Base-by-base conservation (phyloP, 495 filamentous ascomycete species). In the Daldinia grandis region DNA sequence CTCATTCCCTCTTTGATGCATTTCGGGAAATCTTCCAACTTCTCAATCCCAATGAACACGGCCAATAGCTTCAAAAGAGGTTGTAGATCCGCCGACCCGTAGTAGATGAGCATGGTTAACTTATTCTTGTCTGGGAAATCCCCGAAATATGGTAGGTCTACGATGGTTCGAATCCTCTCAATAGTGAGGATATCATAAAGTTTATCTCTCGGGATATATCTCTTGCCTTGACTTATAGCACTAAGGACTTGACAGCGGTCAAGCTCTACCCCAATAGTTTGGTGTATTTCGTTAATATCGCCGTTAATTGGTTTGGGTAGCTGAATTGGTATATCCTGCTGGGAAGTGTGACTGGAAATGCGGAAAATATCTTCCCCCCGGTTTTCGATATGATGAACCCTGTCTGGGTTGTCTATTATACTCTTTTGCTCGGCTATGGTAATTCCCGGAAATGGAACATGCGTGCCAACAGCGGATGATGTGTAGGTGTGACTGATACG, bases 1-100 rank as follows among this genome's bases (percentile, higher is more conserved):
- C 42, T n/a, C 31, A 72, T 50, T 9, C 64, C 69, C 31, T 72
- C 69, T n/a, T n/a, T n/a, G 21, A 72, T 56, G 19, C 44, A 40
- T 27, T 42, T 27, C 24, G 31, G 35, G 15, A 72, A 47, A 3
- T 72, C 59, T 3, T 17, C 4, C 0, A 33, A 3, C 35, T 61
- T 61, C 6, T 19, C 12, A 1, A 64, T 68, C 0, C 54, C 64
- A 10, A 72, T 58, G 12, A 72, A 56, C 4, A 68, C 37, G 3
- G 64, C 69, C 6, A 72, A 15, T 10, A 72, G 12, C 15, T 62
- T 64, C 10, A 64, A 21, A 17, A 50, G 9, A 4, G 62, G 50
- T 0, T 5, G 12, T 12, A 19, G 17, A 12, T 17, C 9, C 1
- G 0, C 19, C 17, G 66, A 63, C 10, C 54, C 59, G 37, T 38